Evolutionary conservation across 768 basidiomycete genomes (phyloP), one percentile per base, ranked within the genome.

Genomic region (Rhizopogon rudus): DNA sequence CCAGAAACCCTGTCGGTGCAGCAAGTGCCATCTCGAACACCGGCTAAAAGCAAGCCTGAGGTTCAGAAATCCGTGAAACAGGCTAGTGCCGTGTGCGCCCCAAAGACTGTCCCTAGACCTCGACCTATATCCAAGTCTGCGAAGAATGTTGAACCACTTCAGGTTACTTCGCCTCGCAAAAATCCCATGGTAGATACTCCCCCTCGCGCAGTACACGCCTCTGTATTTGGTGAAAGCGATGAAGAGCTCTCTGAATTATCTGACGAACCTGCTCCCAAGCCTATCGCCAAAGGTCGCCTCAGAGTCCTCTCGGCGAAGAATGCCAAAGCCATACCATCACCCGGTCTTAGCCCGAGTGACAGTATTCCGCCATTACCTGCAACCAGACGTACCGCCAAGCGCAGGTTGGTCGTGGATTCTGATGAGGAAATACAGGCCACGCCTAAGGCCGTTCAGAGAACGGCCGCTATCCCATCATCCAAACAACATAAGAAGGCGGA

Each of bases 241-340:
- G 65, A 64, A 22, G 57, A 65, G 42, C 54, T 68, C 28, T 73
- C 73, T 28, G 69, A 74, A 45, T 61, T 73, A 55, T 73, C 73
- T 16, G 65, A 72, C 40, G 61, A 67, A 44, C 64, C 64, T 51
- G 17, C 49, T 9, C 25, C 17, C 29, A 53, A 33, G 13, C 29
- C n/a, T 33, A 29, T 31, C 45, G 13, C 9, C 16, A 43, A 54
- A 16, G 42, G 41, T 40, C 46, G 49, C 8, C 56, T 56, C 25
- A 25, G 25, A 25, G 25, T 25, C 9, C 55, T 41, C 9, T 40
- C 46, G 2, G 49, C 50, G 3, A 37, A 40, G 22, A 45, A 42
- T 44, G 14, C 41, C 31, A 52, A 40, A 39, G 29, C 39, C 25
- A 54, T 45, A 10, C 48, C 58, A 42, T 31, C 44, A 44, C 39